phyloP scores from a whole-genome alignment of 164 flowering plant species.

The Buxus sempervirens region DNA sequence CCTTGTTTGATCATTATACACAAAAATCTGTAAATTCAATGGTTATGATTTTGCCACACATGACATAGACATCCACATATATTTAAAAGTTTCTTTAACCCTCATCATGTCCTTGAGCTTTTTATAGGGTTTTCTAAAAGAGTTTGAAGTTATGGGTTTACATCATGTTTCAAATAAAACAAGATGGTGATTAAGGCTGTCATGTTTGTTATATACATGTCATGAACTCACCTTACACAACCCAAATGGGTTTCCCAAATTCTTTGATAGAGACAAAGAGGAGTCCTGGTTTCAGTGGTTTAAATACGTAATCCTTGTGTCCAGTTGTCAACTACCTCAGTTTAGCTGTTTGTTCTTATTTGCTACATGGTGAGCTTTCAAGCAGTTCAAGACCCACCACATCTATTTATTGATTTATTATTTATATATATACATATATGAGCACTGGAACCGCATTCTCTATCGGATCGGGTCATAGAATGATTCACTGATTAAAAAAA shows the following conservation, averaged over 20 bases:
- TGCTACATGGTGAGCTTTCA: neutral
- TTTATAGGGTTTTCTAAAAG: too few relatives aligned
- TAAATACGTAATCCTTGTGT: slow-evolving; percentile 7
- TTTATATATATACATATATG: too few relatives aligned
- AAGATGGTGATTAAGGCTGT: neutral
- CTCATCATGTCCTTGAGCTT: too few relatives aligned
- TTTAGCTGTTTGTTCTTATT: neutral
- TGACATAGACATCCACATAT: too few relatives aligned
- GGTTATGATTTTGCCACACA: too few relatives aligned
- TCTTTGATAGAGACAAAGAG: neutral
- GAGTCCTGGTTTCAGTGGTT: neutral
- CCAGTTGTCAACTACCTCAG: neutral
- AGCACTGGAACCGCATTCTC: too few relatives aligned
- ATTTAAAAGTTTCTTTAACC: too few relatives aligned
- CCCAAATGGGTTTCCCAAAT: neutral
- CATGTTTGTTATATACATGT: neutral
- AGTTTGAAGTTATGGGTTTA: neutral
- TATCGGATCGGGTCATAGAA: too few relatives aligned
- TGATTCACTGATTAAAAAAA: too few relatives aligned
- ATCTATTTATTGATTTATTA: too few relatives aligned
- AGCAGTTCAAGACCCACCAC: neutral
- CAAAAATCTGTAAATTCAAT: too few relatives aligned
- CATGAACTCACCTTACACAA: neutral
- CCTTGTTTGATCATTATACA: too few relatives aligned
- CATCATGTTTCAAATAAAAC: neutral